These are phyloP conservation scores for Quercus wislizeni DNA, from an alignment of 306 rosid species.

Conservation along the genomic window DNA sequence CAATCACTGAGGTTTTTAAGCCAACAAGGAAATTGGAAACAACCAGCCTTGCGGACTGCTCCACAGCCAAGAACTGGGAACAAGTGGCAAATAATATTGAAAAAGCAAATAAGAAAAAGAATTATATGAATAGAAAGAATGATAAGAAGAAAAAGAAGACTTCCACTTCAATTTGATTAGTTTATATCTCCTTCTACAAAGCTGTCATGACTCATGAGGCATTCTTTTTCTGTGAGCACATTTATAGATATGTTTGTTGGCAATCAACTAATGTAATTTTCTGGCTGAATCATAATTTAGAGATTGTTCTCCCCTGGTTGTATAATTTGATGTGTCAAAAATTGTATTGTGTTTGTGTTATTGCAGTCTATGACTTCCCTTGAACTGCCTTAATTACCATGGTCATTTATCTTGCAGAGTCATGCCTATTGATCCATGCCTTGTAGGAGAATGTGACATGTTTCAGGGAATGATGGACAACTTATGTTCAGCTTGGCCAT, in stretches of 20 bases:
- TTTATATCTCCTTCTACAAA: conserved; percentile 17
- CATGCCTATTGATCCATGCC: neutral
- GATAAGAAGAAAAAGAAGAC: conserved; percentile 6
- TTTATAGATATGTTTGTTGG: too few relatives aligned
- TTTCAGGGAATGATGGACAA: too few relatives aligned
- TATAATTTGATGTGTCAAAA: neutral
- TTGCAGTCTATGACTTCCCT: neutral
- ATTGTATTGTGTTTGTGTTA: neutral
- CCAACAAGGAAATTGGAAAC: conserved; percentile 48
- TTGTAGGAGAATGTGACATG: neutral
- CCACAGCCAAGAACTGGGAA: conserved; percentile 23
- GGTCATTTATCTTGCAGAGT: neutral
- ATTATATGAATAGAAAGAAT: conserved; percentile 23
- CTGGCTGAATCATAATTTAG: neutral
- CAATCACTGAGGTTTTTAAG: conserved; percentile 63
- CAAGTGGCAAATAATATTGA: conserved; percentile 25
- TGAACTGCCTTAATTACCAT: neutral
- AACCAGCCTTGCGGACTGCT: conserved; percentile 27
- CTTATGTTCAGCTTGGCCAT: too few relatives aligned
- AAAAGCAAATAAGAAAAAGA: conserved; percentile 35
- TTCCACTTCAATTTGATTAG: conserved; percentile 15
- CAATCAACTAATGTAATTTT: neutral
- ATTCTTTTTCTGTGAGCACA: conserved; percentile 8
- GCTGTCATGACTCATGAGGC: neutral
- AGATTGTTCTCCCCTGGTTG: neutral